Conservation (phyloP, 257 asterid genomes). For the Apocynum venetum region DNA sequence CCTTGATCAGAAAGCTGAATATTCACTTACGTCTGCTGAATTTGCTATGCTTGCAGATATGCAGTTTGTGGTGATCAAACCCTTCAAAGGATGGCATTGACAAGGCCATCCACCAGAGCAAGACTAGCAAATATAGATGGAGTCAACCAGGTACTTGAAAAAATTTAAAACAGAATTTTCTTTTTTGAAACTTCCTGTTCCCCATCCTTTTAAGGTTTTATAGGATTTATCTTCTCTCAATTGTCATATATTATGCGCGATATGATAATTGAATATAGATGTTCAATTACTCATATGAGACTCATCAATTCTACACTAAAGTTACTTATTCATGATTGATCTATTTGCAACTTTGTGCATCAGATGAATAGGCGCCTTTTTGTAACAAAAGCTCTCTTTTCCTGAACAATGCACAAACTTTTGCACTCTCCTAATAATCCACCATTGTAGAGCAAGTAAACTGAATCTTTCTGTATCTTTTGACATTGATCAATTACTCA, state of each 20-base stretch:
- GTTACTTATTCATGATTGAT: neutral
- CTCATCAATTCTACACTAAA: neutral
- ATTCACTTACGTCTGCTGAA: slow-evolving; percentile 15
- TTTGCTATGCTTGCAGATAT: slow-evolving; percentile 50
- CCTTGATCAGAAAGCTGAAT: neutral
- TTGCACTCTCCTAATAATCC: neutral
- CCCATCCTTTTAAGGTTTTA: neutral
- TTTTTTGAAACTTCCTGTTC: neutral
- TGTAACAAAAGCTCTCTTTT: slow-evolving; percentile 6
- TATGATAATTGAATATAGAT: neutral
- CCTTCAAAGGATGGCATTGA: slow-evolving; percentile 66
- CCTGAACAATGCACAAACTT: slow-evolving; percentile 1
- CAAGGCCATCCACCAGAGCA: slow-evolving; percentile 88
- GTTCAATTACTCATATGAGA: neutral
- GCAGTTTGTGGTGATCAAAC: slow-evolving; percentile 95
- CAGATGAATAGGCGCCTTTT: neutral
- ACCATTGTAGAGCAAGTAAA: neutral
- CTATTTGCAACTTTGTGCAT: neutral
- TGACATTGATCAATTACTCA: neutral
- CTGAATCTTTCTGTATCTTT: neutral
- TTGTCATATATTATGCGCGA: neutral
- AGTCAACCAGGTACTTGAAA: slow-evolving; percentile 68
- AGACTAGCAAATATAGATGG: slow-evolving; percentile 97
- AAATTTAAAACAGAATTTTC: neutral
- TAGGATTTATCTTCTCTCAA: neutral